Evolutionary conservation across 306 rosid species (phyloP), one percentile per base, ranked within the genome.

Genomic region (Oxytropis ochrocephala): DNA sequence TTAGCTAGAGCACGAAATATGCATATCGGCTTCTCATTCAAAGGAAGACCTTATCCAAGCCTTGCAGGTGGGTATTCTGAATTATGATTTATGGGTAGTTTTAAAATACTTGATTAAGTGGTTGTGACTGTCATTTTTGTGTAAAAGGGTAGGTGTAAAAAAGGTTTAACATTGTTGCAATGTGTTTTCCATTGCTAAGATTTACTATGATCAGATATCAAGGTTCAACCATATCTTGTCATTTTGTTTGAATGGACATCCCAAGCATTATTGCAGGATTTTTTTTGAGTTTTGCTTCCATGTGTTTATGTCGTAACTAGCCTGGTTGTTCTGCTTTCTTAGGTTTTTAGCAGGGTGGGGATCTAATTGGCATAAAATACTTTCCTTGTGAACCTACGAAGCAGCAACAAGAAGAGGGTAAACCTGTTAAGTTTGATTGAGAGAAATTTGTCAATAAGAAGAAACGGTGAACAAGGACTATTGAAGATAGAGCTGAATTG

Each of bases 11-110:
- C 91, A 41, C 96, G 96, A 16, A 16, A 90, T 92, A 66, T 92
- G 96, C 85, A 86, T 92, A 76, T 92, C 98, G 14, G 98, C 96
- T 12, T 82, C 98, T 3, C 98, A 92, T 85, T 78, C 96, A 21
- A 92, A 52, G 83, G 96, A 88, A 80, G 98, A 92, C 81, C 89
- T 92, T 59, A 46, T 79, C 41, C 79, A 83, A 69, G 96, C 96
- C 74, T 85, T 90, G 78, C 86, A 88, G 89, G 98, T 92, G 72
- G 72, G 69, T 36, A 63, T 39, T 60, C 52, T 27, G 50, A 50
- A 51, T 58, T 42, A 57, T 55, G 11, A 57, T 49, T 54, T 16
- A 57, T n/a, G 11, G 29, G 16, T 53, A 53, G 11, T 27, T 27
- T 5, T 5, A 36, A 44, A 39, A 57, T 13, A 6, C 70, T 8